phyloP scores from a whole-genome alignment of 2,329 filamentous ascomycete species.

The Grosmannia huntii region DNA sequence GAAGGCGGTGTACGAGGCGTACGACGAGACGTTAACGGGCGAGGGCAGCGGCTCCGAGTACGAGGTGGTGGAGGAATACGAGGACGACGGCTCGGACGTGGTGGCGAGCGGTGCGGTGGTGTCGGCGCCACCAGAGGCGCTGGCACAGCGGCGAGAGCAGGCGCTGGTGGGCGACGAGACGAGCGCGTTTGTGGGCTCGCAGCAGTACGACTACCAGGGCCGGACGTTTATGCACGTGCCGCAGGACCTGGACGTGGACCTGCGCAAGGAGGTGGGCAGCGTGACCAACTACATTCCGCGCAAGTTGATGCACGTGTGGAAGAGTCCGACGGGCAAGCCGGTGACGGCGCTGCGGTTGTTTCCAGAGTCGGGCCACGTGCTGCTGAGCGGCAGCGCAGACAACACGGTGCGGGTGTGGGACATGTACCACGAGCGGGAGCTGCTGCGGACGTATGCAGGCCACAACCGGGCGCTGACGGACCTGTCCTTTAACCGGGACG shows the following conservation, averaged over 20 bases:
- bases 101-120: conserved; percentile 51
- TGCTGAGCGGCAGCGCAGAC: conserved; percentile 84
- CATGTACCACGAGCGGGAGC: conserved; percentile 76
- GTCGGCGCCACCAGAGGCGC: conserved; percentile 39
- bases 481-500: conserved; percentile 71
- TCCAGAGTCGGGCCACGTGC: conserved; percentile 71
- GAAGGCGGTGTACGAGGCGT: conserved; percentile 54
- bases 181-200: conserved; percentile 71
- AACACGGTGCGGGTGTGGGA: conserved; percentile 90
- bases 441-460: conserved; percentile 82
- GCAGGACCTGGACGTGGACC: conserved; percentile 74
- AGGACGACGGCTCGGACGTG: conserved; percentile 59
- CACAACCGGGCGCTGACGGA: conserved; percentile 87
- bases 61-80: conserved; percentile 64
- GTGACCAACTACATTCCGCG: conserved; percentile 88
- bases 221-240: conserved; percentile 93
- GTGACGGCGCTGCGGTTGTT: conserved; percentile 88
- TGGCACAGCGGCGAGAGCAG: conserved; percentile 43
- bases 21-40: conserved; percentile 60
- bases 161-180: conserved; percentile 60
- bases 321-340: conserved; percentile 64
- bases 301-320: conserved; percentile 86
- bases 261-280: conserved; percentile 68
- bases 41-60: conserved; percentile 55
- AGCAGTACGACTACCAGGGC: conserved; percentile 85